Evolutionary conservation across 1,284 basidiomycete genomes (phyloP).

Genomic region (Testicularia cyperi): DNA sequence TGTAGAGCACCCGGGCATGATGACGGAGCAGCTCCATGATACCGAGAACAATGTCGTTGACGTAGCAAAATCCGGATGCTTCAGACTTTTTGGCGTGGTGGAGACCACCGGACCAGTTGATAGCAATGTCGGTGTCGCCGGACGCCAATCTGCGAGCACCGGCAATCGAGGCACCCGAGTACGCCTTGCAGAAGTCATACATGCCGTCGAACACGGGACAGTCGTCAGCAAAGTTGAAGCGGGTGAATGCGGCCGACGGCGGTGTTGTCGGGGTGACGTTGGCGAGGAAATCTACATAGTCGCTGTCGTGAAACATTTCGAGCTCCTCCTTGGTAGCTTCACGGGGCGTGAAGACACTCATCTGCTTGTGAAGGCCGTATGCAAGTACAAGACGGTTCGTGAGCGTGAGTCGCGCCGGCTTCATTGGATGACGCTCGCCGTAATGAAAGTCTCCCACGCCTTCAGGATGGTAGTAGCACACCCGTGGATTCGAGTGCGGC

Average conservation of each 20-base stretch:
- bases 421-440: constrained; percentile 97
- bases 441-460: constrained; percentile 80
- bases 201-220: constrained; percentile 60
- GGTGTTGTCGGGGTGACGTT: constrained; percentile 61
- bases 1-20: constrained; percentile 85
- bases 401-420: constrained; percentile 88
- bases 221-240: constrained; percentile 60
- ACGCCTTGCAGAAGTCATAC: constrained; percentile 59
- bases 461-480: constrained; percentile 93
- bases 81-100: constrained; percentile 98
- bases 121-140: constrained; percentile 88
- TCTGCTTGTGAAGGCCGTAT: constrained; percentile 93
- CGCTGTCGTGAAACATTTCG: constrained; percentile 82
- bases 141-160: constrained; percentile 63
- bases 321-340: constrained; percentile 87
- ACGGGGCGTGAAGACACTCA: constrained; percentile 88
- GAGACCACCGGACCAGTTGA: constrained; percentile 96
- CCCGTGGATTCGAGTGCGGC: constrained; percentile 65
- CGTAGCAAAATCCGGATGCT: constrained; percentile 94
- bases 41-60: constrained; percentile 72
- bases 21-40: constrained; percentile 62
- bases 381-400: constrained; percentile 95
- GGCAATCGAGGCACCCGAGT: constrained; percentile 70
- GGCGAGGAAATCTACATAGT: constrained; percentile 92
- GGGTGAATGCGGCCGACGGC: constrained; percentile 48